phyloP scores from a whole-genome alignment of 2,329 filamentous ascomycete genomes.

The Neopestalotiopsis clavispora region DNA sequence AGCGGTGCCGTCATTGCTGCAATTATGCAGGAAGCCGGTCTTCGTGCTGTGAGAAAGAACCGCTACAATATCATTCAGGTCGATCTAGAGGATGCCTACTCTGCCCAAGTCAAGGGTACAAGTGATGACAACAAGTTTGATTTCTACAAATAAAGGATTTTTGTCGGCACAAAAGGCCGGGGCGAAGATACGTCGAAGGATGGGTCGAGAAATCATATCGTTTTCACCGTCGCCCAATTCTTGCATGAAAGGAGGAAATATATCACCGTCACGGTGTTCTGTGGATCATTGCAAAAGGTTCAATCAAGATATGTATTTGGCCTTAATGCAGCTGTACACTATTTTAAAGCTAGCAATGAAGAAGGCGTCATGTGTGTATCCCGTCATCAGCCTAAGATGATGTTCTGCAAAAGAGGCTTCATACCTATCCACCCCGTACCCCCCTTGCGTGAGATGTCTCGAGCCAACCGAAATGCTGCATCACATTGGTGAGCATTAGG shows the following conservation, averaged over 20 bases:
- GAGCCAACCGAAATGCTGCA: too few relatives aligned
- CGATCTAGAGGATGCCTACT: constrained; percentile 96
- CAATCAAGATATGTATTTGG: background rate
- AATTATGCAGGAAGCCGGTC: constrained; percentile 98
- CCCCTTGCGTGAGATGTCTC: too few relatives aligned
- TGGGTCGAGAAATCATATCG: background rate
- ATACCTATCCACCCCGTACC: background rate
- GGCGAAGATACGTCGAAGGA: background rate
- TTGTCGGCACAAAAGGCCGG: background rate
- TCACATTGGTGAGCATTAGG: background rate
- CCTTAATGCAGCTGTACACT: constrained; percentile 14
- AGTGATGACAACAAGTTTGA: constrained; percentile 78
- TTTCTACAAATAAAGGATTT: constrained; percentile 76
- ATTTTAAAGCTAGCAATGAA: constrained; percentile 21
- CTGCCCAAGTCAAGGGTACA: constrained; percentile 88
- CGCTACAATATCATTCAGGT: constrained; percentile 98
- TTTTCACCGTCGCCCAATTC: background rate
- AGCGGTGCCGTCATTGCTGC: constrained; percentile 96
- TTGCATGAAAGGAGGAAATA: background rate
- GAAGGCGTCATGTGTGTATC: background rate
- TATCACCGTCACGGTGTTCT: background rate
- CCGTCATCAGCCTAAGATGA: background rate
- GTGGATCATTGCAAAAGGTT: background rate
- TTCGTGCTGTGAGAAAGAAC: constrained; percentile 95
- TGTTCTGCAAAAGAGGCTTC: too few relatives aligned